Base-by-base conservation (phyloP, 257 asterid species). In the Solanum acaule region DNA sequence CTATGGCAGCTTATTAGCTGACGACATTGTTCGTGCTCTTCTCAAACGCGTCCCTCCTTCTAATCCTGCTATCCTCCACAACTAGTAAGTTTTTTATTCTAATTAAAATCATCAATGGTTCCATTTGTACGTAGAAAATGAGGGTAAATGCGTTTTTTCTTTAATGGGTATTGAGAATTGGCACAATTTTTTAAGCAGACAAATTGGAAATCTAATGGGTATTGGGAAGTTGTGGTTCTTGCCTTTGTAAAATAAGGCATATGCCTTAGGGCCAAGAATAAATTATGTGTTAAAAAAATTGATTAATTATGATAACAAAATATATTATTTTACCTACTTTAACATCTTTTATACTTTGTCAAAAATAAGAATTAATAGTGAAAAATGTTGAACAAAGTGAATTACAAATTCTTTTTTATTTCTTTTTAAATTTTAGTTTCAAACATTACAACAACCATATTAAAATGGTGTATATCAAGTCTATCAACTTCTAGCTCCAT, bases 1-100 rank as follows among this genome's bases (percentile, higher is more conserved):
- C 49, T 97, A 97, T 88, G 99, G 99, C 86, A 97, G 99, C 91
- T 98, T 97, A 90, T 92, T 95, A 23, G 92, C 98, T 1, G 99
- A 96, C 91, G 99, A 97, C 89, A 95, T 97, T 89, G 99, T 94
- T 75, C 92, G 92, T 1, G 94, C 86, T 29, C 98, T 97, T 65
- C 88, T 97, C 91, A 92, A 91, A 52, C 95, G 94, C n/a, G 88
- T 92, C 42, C 93, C 93, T 88, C 89, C 40, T 11, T 89, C 90
- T 86, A 90, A 90, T 61, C 91, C 91, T 0, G 95, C 94, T 35
- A 46, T 37, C 33, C 93, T 92, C 73, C 88, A 88, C 27, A 79
- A 84, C 90, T 84, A 82, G 95, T 92, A 56, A 59, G 92, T 56
- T 20, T 56, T 56, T 20, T 56, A 56, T 56, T 56, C 65, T 56